Evolutionary conservation across 2,329 filamentous ascomycete species (phyloP).

Genomic region (Fusarium sp.): DNA sequence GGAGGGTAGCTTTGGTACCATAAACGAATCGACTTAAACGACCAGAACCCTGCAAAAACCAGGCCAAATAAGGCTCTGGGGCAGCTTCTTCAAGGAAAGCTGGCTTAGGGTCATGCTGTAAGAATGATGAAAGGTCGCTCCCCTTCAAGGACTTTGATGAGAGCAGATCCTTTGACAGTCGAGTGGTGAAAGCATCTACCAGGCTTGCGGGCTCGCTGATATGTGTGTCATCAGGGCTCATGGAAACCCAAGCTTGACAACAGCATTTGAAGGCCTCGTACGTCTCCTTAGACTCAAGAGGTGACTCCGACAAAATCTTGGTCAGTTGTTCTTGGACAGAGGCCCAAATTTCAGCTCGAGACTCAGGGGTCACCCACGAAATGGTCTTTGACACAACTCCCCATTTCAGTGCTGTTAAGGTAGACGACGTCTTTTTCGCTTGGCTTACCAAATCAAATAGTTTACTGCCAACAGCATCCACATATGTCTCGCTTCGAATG

Average conservation of each 20-base stretch:
- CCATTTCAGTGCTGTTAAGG: conserved; percentile 51
- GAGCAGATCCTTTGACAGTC: conserved; percentile 45
- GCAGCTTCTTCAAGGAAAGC: conserved; percentile 40
- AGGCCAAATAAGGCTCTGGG: conserved; percentile 46
- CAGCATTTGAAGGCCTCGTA: conserved; percentile 54
- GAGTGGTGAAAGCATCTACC: conserved; percentile 45
- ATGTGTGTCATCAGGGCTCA: conserved; percentile 48
- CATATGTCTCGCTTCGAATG: conserved; percentile 51
- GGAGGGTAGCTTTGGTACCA: conserved; percentile 36
- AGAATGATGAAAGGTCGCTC: conserved; percentile 25
- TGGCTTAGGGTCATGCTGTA: conserved; percentile 23
- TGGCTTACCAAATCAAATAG: conserved; percentile 49
- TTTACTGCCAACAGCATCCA: conserved; percentile 51
- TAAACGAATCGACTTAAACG: conserved; percentile 44
- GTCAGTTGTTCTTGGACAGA: conserved; percentile 44
- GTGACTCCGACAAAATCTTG: conserved; percentile 45
- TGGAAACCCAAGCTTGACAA: conserved; percentile 49
- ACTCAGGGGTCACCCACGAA: conserved; percentile 45
- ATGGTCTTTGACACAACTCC: conserved; percentile 48
- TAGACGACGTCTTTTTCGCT: conserved; percentile 42
- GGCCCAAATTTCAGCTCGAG: conserved; percentile 46
- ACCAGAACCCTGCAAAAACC: conserved; percentile 46
- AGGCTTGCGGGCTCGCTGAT: conserved; percentile 43
- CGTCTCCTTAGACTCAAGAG: conserved; percentile 46
- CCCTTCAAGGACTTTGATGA: conserved; percentile 36